Evolutionary conservation across 768 basidiomycete species (phyloP), one percentile per base, ranked within the genome.

Genomic region (Cyclocybe cylindracea): DNA sequence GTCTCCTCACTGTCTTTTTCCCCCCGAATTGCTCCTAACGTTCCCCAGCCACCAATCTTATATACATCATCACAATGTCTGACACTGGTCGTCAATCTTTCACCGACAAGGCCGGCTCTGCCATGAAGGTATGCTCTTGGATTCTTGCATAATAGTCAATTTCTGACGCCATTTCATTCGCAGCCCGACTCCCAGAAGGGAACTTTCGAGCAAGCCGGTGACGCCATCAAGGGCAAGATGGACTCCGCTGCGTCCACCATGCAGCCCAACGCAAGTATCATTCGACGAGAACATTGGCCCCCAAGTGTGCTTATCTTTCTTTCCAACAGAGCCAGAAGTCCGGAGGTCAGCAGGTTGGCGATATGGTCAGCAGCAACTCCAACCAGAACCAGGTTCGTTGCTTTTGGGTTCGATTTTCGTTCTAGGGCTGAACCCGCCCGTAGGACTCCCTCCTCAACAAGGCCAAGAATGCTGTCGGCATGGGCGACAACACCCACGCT

Each of bases 181-280:
- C 45, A 84, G 82, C 82, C 83, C 58, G 83, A 85, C 57, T 79
- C 77, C 32, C 70, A 84, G 72, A 85, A 86, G 72, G 54, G 71
- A n/a, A 71, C 67, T 49, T 66, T 73, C 29, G 83, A 86, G 72
- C 73, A 81, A 18, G 56, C 71, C 7, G 65, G 74, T 43, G 84
- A 85, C 69, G 64, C 60, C 36, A 6, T 77, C 58, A 82, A 80
- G 60, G 77, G 80, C 53, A 70, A 62, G 47, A 52, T 64, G 37
- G 83, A 84, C 61, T 79, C 75, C 43, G 56, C 63, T 4, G 75
- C 78, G 1, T 80, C 80, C 18, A 71, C 75, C 38, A 2, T 76
- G 11, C 76, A 84, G 62, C 81, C 83, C 58, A 65, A 79, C 56
- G 79, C 78, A 7, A 50, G 70, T 60, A 11, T 9, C 5, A 9